Evolutionary conservation across 1,284 basidiomycete genomes (phyloP).

Genomic region (Boletus nobilissimus): DNA sequence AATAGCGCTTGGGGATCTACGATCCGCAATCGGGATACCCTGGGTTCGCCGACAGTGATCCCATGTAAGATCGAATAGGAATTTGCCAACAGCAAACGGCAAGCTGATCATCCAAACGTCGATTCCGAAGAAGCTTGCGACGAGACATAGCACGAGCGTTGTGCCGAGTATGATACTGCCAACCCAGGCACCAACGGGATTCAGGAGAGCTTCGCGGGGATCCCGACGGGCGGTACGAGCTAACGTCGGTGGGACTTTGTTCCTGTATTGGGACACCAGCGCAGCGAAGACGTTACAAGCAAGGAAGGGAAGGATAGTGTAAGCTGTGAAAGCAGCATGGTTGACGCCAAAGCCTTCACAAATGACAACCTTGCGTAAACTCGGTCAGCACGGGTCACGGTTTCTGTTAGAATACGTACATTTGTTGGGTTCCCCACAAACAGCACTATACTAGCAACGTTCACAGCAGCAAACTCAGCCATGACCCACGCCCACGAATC

Average conservation of each 20-base stretch:
- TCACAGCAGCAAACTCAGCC: slow-evolving; percentile 74
- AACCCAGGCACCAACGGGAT: slow-evolving; percentile 62
- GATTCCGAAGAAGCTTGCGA: slow-evolving; percentile 65
- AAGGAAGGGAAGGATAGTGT: slow-evolving; percentile 76
- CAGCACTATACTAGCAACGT: slow-evolving; percentile 78
- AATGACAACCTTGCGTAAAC: slow-evolving; percentile 55
- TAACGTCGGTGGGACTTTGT: slow-evolving; percentile 59
- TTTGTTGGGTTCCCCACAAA: slow-evolving; percentile 81
- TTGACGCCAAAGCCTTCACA: slow-evolving; percentile 71
- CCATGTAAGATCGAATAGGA: not conserved
- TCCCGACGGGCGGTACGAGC: slow-evolving; percentile 51
- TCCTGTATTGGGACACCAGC: slow-evolving; percentile 64
- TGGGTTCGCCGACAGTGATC: not conserved
- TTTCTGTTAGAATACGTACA: slow-evolving; percentile 46
- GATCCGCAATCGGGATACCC: not conserved
- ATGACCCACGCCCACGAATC: slow-evolving; percentile 61
- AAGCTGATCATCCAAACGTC: slow-evolving; percentile 59
- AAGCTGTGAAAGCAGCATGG: slow-evolving; percentile 74
- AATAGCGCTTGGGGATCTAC: not conserved
- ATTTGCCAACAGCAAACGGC: not conserved
- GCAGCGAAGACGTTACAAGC: slow-evolving; percentile 65
- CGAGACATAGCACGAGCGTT: slow-evolving; percentile 61
- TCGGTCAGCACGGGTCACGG: not conserved
- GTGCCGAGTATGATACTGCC: slow-evolving; percentile 59
- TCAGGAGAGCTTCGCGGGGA: slow-evolving; percentile 58